These are phyloP conservation scores for Mallotus repandus DNA, from an alignment of 441 rosid species.

Conservation along the genomic window DNA sequence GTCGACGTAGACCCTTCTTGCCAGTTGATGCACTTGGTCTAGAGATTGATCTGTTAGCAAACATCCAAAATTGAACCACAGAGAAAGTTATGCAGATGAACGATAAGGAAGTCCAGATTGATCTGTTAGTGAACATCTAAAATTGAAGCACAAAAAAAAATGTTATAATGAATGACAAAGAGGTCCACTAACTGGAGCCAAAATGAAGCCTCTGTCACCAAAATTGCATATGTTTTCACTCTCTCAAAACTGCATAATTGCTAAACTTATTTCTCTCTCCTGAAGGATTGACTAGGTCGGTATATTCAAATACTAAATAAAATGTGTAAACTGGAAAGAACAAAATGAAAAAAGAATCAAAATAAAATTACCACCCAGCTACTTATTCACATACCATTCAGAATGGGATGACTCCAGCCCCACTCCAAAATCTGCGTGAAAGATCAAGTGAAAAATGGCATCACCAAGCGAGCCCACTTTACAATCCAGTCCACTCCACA, in stretches of 20 bases:
- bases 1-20: neutral
- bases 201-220: neutral
- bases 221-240: neutral
- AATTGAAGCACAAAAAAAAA: too few species aligned
- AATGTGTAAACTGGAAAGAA: neutral
- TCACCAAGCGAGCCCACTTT: conserved; percentile 17
- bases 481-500: conserved; percentile 22
- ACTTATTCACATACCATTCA: conserved; percentile 19
- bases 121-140: too few species aligned
- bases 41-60: conserved; percentile 14
- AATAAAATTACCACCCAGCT: conserved; percentile 6
- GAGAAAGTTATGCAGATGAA: neutral
- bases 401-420: conserved; percentile 20
- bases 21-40: neutral
- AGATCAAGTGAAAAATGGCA: conserved; percentile 22
- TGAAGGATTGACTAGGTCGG: neutral
- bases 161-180: too few species aligned
- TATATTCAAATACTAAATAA: neutral
- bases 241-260: neutral
- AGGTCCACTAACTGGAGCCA: neutral
- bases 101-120: too few species aligned
- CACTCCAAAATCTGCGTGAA: conserved; percentile 17
- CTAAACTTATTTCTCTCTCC: neutral
- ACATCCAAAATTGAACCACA: conserved; percentile 12
- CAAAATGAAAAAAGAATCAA: neutral